Conservation (phyloP, 2,329 filamentous ascomycete genomes). For the Epichloe uncinata region DNA sequence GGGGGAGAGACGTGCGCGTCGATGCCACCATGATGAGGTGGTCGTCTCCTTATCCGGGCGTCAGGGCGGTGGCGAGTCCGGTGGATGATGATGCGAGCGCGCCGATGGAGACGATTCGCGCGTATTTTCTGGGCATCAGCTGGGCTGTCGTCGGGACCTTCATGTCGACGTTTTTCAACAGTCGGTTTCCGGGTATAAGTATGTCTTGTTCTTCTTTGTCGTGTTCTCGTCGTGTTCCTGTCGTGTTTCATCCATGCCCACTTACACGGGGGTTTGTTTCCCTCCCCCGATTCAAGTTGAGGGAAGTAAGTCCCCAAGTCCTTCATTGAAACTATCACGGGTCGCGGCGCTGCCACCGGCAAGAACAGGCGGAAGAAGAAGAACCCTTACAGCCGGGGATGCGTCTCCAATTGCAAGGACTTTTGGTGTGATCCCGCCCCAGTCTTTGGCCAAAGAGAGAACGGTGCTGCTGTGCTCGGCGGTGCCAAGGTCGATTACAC, state of each 20-base stretch:
- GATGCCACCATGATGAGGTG: conserved; percentile 27
- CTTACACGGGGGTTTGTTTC: too few species aligned
- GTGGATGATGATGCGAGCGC: conserved; percentile 21
- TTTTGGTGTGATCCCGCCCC: conserved; percentile 91
- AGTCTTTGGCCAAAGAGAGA: conserved; percentile 63
- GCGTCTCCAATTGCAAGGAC: conserved; percentile 82
- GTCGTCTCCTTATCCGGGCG: conserved; percentile 29
- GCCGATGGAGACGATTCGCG: conserved; percentile 27
- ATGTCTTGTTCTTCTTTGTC: neutral
- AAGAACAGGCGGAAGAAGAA: conserved; percentile 41
- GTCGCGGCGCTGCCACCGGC: conserved; percentile 54
- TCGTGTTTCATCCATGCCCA: too few species aligned
- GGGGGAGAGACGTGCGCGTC: conserved; percentile 25
- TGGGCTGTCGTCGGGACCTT: conserved; percentile 15
- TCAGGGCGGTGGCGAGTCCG: conserved; percentile 26
- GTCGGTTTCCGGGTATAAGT: conserved; percentile 24
- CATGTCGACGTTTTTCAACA: conserved; percentile 28
- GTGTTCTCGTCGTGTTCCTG: too few species aligned
- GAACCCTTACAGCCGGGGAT: conserved; percentile 78
- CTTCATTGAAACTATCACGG: conserved; percentile 85
- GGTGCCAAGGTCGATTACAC: conserved; percentile 78
- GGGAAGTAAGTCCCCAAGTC: conserved; percentile 17
- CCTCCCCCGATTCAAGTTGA: too few species aligned
- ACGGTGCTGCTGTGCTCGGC: conserved; percentile 61
- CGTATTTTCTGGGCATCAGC: conserved; percentile 26